Conservation (phyloP, 352 stramenopile species). For the Phytophthora hybrid region DNA sequence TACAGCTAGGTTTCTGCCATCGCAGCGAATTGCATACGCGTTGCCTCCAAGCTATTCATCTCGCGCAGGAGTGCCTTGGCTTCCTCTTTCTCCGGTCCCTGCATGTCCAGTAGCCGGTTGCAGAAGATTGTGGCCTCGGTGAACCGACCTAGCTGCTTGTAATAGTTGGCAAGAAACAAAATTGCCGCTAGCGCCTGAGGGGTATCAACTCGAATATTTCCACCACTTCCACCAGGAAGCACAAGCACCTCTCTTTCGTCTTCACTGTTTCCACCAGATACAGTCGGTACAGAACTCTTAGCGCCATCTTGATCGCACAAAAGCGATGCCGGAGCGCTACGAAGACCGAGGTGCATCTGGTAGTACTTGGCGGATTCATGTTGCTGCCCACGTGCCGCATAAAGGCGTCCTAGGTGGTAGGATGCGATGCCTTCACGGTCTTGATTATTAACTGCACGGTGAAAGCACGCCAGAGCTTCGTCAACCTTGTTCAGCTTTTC, state of each 20-base stretch:
- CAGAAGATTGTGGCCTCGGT: conserved; percentile 71
- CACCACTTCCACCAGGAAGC: conserved; percentile 33
- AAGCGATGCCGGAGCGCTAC: conserved; percentile 35
- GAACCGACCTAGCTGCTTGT: conserved; percentile 74
- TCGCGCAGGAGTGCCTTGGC: conserved; percentile 81
- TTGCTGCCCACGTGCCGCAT: conserved; percentile 50
- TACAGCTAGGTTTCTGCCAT: conserved; percentile 4
- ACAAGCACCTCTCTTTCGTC: conserved; percentile 36
- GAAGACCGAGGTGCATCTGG: conserved; percentile 67
- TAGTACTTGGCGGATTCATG: conserved; percentile 82
- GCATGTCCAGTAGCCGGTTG: conserved; percentile 79
- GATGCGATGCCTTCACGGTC: conserved; percentile 81
- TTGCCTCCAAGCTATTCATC: conserved; percentile 76
- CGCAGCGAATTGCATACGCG: conserved; percentile 21
- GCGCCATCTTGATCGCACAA: conserved; percentile 29
- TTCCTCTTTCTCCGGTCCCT: conserved; percentile 85
- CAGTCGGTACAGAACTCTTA: conserved; percentile 7
- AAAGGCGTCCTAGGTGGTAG: conserved; percentile 73
- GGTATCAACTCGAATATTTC: conserved; percentile 69
- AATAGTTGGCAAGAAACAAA: conserved; percentile 86
- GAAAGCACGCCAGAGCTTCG: conserved; percentile 80
- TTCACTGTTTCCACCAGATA: conserved; percentile 13
- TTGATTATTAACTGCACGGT: conserved; percentile 78
- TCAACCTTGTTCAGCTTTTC: conserved; percentile 78
- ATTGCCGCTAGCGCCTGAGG: conserved; percentile 69